Base-by-base conservation (phyloP, 352 stramenopile genomes). In the Globisporangium cylindrosporum region DNA sequence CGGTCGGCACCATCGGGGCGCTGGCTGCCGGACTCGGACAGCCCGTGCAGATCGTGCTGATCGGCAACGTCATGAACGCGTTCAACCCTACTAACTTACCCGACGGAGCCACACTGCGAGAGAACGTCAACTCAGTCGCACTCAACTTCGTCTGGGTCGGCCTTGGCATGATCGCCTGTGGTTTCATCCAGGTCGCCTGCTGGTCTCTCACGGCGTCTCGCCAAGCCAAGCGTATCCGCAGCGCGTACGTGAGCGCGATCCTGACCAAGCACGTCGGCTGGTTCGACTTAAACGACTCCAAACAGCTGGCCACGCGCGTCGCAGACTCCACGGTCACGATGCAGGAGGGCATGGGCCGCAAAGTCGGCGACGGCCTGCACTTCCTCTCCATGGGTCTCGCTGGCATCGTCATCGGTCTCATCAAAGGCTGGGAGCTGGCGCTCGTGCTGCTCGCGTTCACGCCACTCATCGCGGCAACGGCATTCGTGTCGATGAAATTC, bases 11-110 rank as follows among this genome's bases (percentile, higher is more conserved):
- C 0, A 12, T 89, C 5, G 74, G 73, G 0, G 79, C 79, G 1
- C 62, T 90, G 7, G 54, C 72, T 7, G 72, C 75, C 7, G 86
- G 86, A 1, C 24, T 88, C 34, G 72, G 75, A 36, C 79, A 90
- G 62, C 86, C 86, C 18, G 69, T 92, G 27, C 82, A 91, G 63
- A 87, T 91, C 56, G 68, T 92, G 29, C 75, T 93, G 53, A 81
- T 93, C 64, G 85, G 85, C 10, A 81, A 91, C 63, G 74, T 89
- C 43, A 73, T 91, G 60, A 89, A 93, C 72, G 76, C 81, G 12
- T 90, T 93, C 58, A 90, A 90, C 57, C 81, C 85, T 20, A 36
- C 64, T 0, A 56, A 76, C 34, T 79, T 63, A 5, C 58, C 58
- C 12, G 58, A 63, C 22, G 58, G 36, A 24, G 55, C 36, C 14